A percentile compares a stretch with the other conserved stretches of the same genome.
phyloP scores from a whole-genome alignment of 805 yeast species.

The Metschnikowia similis region DNA sequence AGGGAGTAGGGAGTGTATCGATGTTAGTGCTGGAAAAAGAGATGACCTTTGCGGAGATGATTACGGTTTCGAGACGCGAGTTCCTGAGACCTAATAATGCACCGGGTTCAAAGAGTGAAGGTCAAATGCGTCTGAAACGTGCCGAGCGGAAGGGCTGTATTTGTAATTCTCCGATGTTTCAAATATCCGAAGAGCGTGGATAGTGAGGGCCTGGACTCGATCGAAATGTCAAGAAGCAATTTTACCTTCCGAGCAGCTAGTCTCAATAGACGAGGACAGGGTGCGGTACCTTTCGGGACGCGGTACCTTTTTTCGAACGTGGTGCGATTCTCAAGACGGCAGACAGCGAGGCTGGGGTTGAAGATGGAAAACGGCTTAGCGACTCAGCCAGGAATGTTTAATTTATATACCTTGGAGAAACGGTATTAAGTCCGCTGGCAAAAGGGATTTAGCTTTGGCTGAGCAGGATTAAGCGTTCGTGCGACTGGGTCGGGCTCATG shows the following conservation, averaged over 20 bases:
- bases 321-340: background rate
- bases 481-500: background rate
- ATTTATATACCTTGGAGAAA: background rate
- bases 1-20: no score
- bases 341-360: background rate
- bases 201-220: conserved; percentile 3
- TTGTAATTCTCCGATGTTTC: background rate
- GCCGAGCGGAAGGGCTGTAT: background rate
- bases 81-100: background rate
- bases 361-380: background rate
- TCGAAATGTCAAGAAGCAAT: background rate
- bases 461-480: conserved; percentile 5
- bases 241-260: conserved; percentile 2
- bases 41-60: background rate
- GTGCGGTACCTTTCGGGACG: background rate
- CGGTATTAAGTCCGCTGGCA: background rate
- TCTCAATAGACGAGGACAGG: background rate
- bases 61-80: background rate
- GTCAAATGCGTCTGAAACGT: background rate
- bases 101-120: background rate
- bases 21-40: no score
- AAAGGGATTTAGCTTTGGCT: background rate
- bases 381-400: conserved; percentile 1
- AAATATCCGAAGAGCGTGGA: background rate
- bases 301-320: background rate